Base-by-base conservation (phyloP, 768 basidiomycete genomes). In the Suillus discolor region DNA sequence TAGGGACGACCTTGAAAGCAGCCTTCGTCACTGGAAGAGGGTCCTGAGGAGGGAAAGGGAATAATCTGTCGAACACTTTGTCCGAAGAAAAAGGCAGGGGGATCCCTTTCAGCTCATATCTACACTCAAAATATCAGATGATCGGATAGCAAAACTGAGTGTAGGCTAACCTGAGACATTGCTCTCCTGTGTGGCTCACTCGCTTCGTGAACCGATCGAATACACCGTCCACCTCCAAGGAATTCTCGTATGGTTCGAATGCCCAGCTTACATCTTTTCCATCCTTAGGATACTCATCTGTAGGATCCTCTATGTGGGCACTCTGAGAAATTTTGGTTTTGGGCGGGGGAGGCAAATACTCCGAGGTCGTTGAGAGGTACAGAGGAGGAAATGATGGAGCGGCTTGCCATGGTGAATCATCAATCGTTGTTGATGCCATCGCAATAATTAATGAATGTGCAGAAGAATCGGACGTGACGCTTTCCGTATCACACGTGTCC, bases 71-170 rank as follows among this genome's bases (percentile, higher is more conserved):
- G 77, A 90, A 95, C 9, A 90, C 81, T 3, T 80, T 77, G 70
- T 96, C 96, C 18, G 87, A 87, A n/a, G 91, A 84, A 77, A 91
- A 99, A 12, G 94, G 92, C 4, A 98, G 80, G 2, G 97, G 97
- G 0, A 80, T 85, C 28, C 95, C 93, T 39, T 85, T 84, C n/a
- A 96, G 82, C 55, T 97, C 95, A 73, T 99, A 99, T 62, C 94
- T 96, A 71, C 34, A 61, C 63, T 51, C 57, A 54, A 61, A 47
- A 49, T 1, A 49, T 63, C 36, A 41, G 64, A 38, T 45, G 15
- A 42, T 62, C 13, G 36, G 28, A 66, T 49, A 4, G 16, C 38
- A 18, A 66, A 39, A 53, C 23, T 9, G 34, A n/a, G 42, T 36
- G 42, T 34, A 53, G 51, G 51, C 62, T 63, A 45, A 96, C 94